These are phyloP conservation scores for Penicillium sp. DNA, from an alignment of 2,329 filamentous ascomycete genomes.

Conservation along the genomic window DNA sequence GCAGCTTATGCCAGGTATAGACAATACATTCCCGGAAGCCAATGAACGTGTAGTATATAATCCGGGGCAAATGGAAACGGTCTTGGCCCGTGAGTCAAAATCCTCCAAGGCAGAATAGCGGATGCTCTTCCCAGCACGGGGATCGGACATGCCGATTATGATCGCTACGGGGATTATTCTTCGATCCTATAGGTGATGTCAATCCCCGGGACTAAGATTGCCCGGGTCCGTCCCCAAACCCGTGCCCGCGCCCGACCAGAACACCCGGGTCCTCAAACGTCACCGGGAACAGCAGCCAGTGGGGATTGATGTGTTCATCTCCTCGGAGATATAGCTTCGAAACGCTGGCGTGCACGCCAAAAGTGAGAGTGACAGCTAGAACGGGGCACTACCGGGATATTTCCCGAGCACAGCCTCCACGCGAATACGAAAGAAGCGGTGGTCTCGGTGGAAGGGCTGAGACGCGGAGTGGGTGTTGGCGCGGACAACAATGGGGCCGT, in stretches of 20 bases:
- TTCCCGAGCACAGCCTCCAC: slow-evolving; percentile 3
- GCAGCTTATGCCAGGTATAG: not conserved
- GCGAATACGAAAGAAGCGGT: no score
- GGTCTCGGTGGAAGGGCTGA: no score
- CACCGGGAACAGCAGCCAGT: not conserved
- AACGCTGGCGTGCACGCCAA: no score
- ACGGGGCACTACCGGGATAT: not conserved
- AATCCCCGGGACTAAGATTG: not conserved
- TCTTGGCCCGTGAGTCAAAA: slow-evolving; percentile 2
- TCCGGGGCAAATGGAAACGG: not conserved
- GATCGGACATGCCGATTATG: not conserved
- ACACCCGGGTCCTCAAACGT: not conserved
- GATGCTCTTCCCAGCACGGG: not conserved
- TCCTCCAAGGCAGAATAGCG: not conserved
- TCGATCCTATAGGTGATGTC: not conserved
- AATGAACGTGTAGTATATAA: not conserved
- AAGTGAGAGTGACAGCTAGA: no score
- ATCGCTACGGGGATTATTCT: not conserved
- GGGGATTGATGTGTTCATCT: no score
- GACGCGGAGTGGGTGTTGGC: no score
- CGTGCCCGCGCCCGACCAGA: not conserved
- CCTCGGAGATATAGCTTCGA: no score
- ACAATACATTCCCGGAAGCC: not conserved
- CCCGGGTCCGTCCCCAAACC: not conserved
- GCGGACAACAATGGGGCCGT: not conserved